Conservation (phyloP, 179 eudicot genomes). For the Spinacia oleracea region DNA sequence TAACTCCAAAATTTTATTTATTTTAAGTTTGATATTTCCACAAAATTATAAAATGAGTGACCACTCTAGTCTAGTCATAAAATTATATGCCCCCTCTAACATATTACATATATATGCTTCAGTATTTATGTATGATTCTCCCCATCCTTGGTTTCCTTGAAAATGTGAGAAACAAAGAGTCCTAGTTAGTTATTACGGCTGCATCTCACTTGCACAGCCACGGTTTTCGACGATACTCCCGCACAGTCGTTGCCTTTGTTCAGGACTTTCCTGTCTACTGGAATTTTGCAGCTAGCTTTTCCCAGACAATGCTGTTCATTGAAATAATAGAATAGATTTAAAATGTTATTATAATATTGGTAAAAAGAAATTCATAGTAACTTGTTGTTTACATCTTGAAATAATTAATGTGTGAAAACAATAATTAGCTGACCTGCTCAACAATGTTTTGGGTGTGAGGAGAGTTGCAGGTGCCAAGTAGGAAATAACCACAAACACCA, state of each 20-base stretch:
- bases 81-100: too few species aligned
- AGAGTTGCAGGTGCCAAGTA: conserved; percentile 45
- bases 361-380: too few species aligned
- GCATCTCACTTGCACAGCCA: conserved; percentile 74
- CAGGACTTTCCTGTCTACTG: conserved; percentile 47
- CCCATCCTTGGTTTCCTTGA: background rate
- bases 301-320: conserved; percentile 64
- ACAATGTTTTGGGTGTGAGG: conserved; percentile 38
- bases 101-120: too few species aligned
- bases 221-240: conserved; percentile 35
- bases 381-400: too few species aligned
- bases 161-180: conserved; percentile 1
- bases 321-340: too few species aligned
- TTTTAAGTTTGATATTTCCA: too few species aligned
- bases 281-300: conserved; percentile 50
- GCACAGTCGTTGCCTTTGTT: conserved; percentile 42
- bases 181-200: conserved; percentile 36
- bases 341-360: too few species aligned
- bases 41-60: background rate
- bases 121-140: too few species aligned
- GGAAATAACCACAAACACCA: conserved; percentile 60
- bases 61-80: background rate
- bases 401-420: too few species aligned
- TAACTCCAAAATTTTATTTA: too few species aligned
- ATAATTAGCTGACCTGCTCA: conserved; percentile 43